Percentiles rank a stretch among this genome's conserved stretches.
phyloP scores from a whole-genome alignment of 768 basidiomycete species.

The Russula griseocarnosa region DNA sequence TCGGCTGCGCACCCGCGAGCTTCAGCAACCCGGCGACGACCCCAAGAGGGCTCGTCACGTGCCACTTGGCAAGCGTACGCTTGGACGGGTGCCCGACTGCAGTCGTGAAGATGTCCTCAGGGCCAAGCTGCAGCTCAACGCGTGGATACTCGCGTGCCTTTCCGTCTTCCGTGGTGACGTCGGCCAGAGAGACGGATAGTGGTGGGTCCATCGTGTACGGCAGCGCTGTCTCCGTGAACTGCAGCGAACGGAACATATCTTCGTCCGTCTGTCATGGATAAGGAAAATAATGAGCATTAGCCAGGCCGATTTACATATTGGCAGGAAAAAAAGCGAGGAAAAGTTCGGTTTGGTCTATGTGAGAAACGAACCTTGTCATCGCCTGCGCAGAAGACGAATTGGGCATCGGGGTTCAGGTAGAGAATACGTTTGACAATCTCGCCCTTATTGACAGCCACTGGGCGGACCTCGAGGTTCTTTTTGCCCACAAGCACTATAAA shows the following conservation, averaged over 20 bases:
- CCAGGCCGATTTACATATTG: no score
- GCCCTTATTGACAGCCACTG: slow-evolving; percentile 95
- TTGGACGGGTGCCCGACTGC: slow-evolving; percentile 90
- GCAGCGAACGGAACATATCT: slow-evolving; percentile 96
- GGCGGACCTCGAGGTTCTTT: slow-evolving; percentile 97
- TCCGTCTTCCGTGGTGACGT: slow-evolving; percentile 31
- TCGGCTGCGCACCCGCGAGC: slow-evolving; percentile 43
- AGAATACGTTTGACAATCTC: slow-evolving; percentile 95
- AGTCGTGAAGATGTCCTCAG: slow-evolving; percentile 82
- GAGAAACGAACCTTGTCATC: slow-evolving; percentile 77
- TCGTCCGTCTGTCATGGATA: slow-evolving; percentile 74
- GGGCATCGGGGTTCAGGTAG: slow-evolving; percentile 89
- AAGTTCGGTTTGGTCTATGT: not conserved
- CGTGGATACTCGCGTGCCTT: slow-evolving; percentile 36
- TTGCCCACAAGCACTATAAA: slow-evolving; percentile 84
- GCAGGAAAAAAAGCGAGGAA: no score
- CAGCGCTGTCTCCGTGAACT: slow-evolving; percentile 42
- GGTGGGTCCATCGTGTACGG: slow-evolving; percentile 48
- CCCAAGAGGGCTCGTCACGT: slow-evolving; percentile 84
- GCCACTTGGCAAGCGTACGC: slow-evolving; percentile 88
- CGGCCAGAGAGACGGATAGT: slow-evolving; percentile 44
- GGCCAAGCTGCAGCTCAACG: slow-evolving; percentile 58
- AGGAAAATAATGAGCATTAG: not conserved
- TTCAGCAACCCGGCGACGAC: slow-evolving; percentile 75
- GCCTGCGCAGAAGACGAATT: slow-evolving; percentile 96